A percentile compares a stretch with the other conserved stretches of the same genome.
These are phyloP conservation scores for Platanthera guangdongensis DNA, from an alignment of 106 monocot species.

Conservation along the genomic window DNA sequence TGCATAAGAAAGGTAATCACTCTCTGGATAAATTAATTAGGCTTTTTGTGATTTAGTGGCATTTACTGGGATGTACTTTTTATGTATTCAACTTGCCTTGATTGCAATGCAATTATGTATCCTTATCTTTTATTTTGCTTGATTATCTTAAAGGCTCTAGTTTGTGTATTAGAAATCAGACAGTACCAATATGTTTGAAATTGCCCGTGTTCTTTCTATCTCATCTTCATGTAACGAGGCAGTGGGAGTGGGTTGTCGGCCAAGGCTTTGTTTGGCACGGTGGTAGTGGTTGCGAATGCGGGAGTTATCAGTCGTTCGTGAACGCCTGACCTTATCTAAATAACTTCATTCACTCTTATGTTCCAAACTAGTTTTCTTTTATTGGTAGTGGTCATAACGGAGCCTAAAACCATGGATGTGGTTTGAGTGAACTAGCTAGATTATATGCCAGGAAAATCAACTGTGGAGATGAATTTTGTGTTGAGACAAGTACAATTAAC, in stretches of 20 bases:
- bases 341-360: too few species aligned
- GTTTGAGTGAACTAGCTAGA: not conserved
- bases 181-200: not conserved
- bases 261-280: too few species aligned
- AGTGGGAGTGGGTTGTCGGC: too few species aligned
- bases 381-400: not conserved
- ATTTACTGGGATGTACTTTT: not conserved
- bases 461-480: not conserved
- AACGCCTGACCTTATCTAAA: too few species aligned
- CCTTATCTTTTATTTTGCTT: not conserved
- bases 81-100: not conserved
- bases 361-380: not conserved
- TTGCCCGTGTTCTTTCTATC: not conserved
- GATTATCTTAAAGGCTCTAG: not conserved
- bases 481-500: not conserved
- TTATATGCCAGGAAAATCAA: not conserved
- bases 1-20: not conserved
- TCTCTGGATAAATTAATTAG: not conserved
- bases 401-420: not conserved
- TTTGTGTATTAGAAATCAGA: not conserved
- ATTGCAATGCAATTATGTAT: too few species aligned
- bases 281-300: too few species aligned
- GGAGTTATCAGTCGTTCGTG: too few species aligned
- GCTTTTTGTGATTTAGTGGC: not conserved
- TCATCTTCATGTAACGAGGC: not conserved